phyloP scores from a whole-genome alignment of 1,284 basidiomycete species.

The Austroboletus niveus region DNA sequence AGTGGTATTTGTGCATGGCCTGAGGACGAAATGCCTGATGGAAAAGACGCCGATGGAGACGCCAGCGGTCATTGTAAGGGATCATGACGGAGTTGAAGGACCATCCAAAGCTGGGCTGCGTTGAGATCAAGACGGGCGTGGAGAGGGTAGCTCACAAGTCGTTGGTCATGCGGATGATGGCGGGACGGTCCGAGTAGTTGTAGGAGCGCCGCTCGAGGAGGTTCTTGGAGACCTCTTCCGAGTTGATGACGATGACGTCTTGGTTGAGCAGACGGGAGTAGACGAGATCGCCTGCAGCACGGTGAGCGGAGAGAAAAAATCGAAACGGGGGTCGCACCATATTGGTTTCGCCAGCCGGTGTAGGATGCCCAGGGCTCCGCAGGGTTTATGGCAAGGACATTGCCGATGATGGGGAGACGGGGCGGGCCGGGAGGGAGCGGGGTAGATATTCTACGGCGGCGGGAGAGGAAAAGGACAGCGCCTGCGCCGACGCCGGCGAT shows the following conservation, averaged over 20 bases:
- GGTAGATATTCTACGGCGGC: not conserved
- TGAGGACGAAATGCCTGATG: slow-evolving; percentile 28
- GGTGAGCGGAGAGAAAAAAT: not conserved
- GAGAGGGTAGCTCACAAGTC: slow-evolving; percentile 21
- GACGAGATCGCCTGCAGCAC: slow-evolving; percentile 21
- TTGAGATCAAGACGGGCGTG: not conserved
- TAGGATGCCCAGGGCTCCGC: slow-evolving; percentile 28
- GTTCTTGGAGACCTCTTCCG: slow-evolving; percentile 26
- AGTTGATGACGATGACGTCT: slow-evolving; percentile 29
- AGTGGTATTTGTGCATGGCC: slow-evolving; percentile 20
- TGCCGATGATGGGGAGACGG: slow-evolving; percentile 28
- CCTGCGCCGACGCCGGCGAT: not conserved
- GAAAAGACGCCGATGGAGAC: slow-evolving; percentile 29
- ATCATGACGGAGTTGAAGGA: slow-evolving; percentile 29
- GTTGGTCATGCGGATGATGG: slow-evolving; percentile 26
- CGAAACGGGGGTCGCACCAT: slow-evolving; percentile 11
- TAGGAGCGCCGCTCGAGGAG: slow-evolving; percentile 30
- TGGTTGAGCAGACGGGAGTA: slow-evolving; percentile 30
- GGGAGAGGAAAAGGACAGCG: slow-evolving; percentile 13
- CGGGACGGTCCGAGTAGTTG: slow-evolving; percentile 31
- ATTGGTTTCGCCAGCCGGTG: slow-evolving; percentile 24
- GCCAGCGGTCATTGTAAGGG: slow-evolving; percentile 29
- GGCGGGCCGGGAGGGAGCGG: slow-evolving; percentile 29
- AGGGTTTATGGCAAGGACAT: slow-evolving; percentile 21
- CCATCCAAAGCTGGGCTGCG: slow-evolving; percentile 26